A percentile compares a stretch with the other conserved stretches of the same genome.
Evolutionary conservation across 495 filamentous ascomycete genomes (phyloP).

Genomic region (Usnea hakonensis): DNA sequence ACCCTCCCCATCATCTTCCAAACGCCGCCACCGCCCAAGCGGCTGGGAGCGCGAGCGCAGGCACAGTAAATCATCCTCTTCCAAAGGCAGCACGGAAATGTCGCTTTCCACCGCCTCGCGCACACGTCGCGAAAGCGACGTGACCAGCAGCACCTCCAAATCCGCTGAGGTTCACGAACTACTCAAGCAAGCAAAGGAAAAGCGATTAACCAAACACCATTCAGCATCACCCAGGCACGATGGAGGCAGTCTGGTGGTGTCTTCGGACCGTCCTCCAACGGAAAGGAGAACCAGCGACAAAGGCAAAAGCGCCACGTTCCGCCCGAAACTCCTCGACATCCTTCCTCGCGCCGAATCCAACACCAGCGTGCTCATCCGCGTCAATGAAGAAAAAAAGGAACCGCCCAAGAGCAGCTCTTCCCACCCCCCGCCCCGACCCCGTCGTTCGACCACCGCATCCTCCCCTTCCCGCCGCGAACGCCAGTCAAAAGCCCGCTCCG

Average conservation of each 20-base stretch:
- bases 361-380: conserved; percentile 12
- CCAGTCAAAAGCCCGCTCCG: conserved; percentile 5
- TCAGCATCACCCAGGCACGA: conserved; percentile 5
- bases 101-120: conserved; percentile 3
- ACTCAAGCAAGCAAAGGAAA: conserved; percentile 21
- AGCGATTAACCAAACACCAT: conserved; percentile 17
- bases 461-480: conserved; percentile 5
- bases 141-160: conserved; percentile 28
- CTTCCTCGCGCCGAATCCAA: conserved; percentile 17
- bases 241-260: background rate
- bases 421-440: background rate
- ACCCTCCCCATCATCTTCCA: conserved; percentile 24
- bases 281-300: conserved; percentile 12
- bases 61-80: conserved; percentile 22
- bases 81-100: conserved; percentile 14
- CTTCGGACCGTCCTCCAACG: conserved; percentile 3
- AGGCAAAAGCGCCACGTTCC: conserved; percentile 5
- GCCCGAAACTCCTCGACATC: conserved; percentile 17
- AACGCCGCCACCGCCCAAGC: conserved; percentile 17
- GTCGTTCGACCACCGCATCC: conserved; percentile 11
- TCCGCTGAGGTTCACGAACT: conserved; percentile 13
- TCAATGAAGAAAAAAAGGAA: conserved; percentile 14
- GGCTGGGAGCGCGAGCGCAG: conserved; percentile 27
- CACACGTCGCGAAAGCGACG: conserved; percentile 27
- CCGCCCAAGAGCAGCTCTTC: background rate